Conservation (phyloP, 108 stramenopile species). For the Fistulifera solaris region DNA sequence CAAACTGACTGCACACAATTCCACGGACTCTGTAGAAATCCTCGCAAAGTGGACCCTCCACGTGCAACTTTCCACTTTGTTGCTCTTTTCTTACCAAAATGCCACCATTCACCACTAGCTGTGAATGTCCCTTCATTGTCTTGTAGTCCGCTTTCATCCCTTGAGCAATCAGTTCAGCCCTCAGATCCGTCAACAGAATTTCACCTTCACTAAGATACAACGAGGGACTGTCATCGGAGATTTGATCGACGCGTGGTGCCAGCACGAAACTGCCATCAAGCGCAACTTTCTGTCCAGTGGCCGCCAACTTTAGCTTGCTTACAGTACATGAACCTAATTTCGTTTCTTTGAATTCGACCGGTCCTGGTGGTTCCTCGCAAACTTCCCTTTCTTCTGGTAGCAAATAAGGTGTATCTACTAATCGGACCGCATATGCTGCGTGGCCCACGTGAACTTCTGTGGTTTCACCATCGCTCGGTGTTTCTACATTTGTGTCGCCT, state of each 20-base stretch:
- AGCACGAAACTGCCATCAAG: slow-evolving; percentile 79
- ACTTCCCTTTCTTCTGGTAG: slow-evolving; percentile 46
- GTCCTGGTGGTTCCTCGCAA: slow-evolving; percentile 35
- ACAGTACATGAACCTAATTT: slow-evolving; percentile 81
- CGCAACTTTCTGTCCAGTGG: slow-evolving; percentile 79
- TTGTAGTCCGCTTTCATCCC: slow-evolving; percentile 86
- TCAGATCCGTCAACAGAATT: slow-evolving; percentile 80
- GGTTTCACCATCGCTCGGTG: slow-evolving; percentile 55
- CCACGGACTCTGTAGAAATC: slow-evolving; percentile 73
- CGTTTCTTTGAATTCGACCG: slow-evolving; percentile 54
- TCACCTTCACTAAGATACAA: slow-evolving; percentile 78
- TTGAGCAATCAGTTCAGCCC: slow-evolving; percentile 69
- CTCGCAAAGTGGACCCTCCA: slow-evolving; percentile 84
- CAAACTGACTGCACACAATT: slow-evolving; percentile 68
- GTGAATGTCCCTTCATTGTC: slow-evolving; percentile 59
- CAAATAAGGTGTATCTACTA: slow-evolving; percentile 75
- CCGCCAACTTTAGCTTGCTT: slow-evolving; percentile 67
- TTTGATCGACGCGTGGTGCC: slow-evolving; percentile 37
- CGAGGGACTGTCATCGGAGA: slow-evolving; percentile 3
- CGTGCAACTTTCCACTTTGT: slow-evolving; percentile 54
- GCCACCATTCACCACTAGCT: slow-evolving; percentile 65
- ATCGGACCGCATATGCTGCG: slow-evolving; percentile 64
- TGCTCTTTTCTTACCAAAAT: slow-evolving; percentile 71
- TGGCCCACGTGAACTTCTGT: slow-evolving; percentile 68
- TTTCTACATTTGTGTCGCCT: slow-evolving; percentile 18